Evolutionary conservation across 2,329 filamentous ascomycete species (phyloP), one percentile per base, ranked within the genome.

Genomic region (Diaporthe ilicicola): DNA sequence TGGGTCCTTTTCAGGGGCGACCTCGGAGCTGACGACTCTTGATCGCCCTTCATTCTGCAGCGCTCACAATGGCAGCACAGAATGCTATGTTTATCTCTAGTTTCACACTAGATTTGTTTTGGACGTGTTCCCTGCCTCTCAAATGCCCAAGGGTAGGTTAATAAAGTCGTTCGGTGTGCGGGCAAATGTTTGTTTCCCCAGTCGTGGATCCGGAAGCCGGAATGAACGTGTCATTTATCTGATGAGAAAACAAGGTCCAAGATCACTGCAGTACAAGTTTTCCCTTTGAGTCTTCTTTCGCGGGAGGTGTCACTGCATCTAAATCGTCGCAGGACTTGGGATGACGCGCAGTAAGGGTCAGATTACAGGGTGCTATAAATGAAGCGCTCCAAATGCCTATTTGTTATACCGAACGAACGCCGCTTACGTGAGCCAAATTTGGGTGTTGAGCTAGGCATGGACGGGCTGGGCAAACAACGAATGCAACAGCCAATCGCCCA

Each of bases 401-500:
- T 46, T 62, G 56, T 39, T 62, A 62, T 48, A 48, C 56, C 56
- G 39, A 62, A 48, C 19, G 44, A 62, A 48, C 56, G 56, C 56
- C 56, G 56, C 56, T 46, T 62, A 46, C 56, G 56, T 62, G 56
- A 62, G 32, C 39, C 56, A 46, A 62, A 32, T 62, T 62, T 62
- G 56, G 56, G 44, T 34, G 17, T 34, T 62, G 39, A 62, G 56
- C 56, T 62, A 39, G 42, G 56, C 56, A 32, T 48, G 56, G 42
- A 62, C 39, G 42, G 56, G 56, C 56, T 48, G 56, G 44, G 56
- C 56, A 62, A 24, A 32, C 27, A 17, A 19, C 19, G 13, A 62
- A 22, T 48, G 56, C 12, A n/a, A 62, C 59, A 48, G 59, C 59
- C 42, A 62, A 62, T 62, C 59, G 59, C 48, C 50, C 64, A 55